Percentiles rank a stretch among this genome's conserved stretches.
phyloP scores from a whole-genome alignment of 306 rosid species.

The Fragaria vesca region DNA sequence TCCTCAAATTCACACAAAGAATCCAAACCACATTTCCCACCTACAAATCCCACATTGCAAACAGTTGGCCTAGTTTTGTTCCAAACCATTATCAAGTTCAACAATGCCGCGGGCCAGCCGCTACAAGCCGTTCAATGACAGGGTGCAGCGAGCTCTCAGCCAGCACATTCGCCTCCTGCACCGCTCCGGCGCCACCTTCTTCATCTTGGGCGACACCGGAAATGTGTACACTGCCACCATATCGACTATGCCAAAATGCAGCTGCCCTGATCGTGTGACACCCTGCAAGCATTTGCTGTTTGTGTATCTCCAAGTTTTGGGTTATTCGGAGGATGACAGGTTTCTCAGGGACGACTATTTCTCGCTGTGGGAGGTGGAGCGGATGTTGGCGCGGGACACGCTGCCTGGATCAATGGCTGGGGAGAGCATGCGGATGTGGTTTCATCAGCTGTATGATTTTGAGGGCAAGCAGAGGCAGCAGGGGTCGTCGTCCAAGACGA shows the following conservation, averaged over 20 bases:
- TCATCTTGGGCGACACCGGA: slow-evolving; percentile 73
- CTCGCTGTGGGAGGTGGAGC: slow-evolving; percentile 52
- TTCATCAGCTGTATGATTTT: slow-evolving; percentile 51
- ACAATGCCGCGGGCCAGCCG: slow-evolving; percentile 27
- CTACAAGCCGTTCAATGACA: slow-evolving; percentile 47
- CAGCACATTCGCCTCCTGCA: slow-evolving; percentile 78
- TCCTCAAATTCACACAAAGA: slow-evolving; percentile 46
- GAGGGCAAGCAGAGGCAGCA: not conserved
- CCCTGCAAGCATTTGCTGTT: slow-evolving; percentile 93
- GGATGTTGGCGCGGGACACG: slow-evolving; percentile 42
- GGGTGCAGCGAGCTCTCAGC: slow-evolving; percentile 70
- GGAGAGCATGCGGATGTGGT: slow-evolving; percentile 42
- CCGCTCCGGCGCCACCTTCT: slow-evolving; percentile 65
- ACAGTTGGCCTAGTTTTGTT: not conserved
- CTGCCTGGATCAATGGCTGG: slow-evolving; percentile 57
- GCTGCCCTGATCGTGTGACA: slow-evolving; percentile 73
- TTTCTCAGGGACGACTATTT: slow-evolving; percentile 61
- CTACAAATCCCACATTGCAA: slow-evolving; percentile 14
- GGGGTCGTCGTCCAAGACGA: not conserved
- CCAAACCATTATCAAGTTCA: slow-evolving; percentile 1
- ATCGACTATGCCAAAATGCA: slow-evolving; percentile 58
- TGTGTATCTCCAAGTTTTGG: slow-evolving; percentile 61
- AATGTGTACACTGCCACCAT: slow-evolving; percentile 70
- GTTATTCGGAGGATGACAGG: slow-evolving; percentile 46
- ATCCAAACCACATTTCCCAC: slow-evolving; percentile 26